Evolutionary conservation across 768 basidiomycete genomes (phyloP).

Genomic region (Serendipita sp.): DNA sequence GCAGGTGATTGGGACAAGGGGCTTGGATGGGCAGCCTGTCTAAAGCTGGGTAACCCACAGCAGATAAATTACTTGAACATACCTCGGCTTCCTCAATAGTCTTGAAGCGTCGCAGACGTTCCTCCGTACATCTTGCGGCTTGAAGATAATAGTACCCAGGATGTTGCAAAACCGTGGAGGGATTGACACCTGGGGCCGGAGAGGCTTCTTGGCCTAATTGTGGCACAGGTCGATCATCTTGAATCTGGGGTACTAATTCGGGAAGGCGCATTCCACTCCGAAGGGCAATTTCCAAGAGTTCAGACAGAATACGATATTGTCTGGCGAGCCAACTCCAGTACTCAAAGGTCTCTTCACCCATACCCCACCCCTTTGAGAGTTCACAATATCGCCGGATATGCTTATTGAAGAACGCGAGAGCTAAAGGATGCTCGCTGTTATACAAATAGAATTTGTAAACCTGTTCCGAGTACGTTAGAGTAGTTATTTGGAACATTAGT

Average conservation of each 20-base stretch:
- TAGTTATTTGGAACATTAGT: background rate
- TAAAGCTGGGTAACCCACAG: background rate
- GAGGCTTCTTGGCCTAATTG: constrained; percentile 29
- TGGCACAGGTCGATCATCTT: constrained; percentile 17
- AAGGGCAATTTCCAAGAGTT: constrained; percentile 50
- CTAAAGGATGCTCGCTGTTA: constrained; percentile 71
- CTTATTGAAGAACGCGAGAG: constrained; percentile 65
- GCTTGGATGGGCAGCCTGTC: constrained; percentile 20
- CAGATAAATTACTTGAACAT: constrained; percentile 10
- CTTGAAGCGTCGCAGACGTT: constrained; percentile 51
- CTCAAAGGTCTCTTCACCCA: constrained; percentile 91
- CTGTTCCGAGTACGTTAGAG: constrained; percentile 24
- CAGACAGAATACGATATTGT: constrained; percentile 81
- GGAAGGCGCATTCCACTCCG: constrained; percentile 15
- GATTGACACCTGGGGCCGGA: constrained; percentile 55
- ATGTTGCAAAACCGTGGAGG: constrained; percentile 70
- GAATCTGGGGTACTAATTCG: constrained; percentile 14
- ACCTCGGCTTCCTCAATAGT: constrained; percentile 44
- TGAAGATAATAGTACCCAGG: constrained; percentile 87
- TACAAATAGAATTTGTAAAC: constrained; percentile 85
- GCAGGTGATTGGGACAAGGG: constrained; percentile 40
- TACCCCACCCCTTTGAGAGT: constrained; percentile 83
- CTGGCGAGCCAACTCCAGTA: constrained; percentile 95
- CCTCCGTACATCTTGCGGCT: constrained; percentile 74
- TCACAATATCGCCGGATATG: constrained; percentile 78